Conservation (phyloP, 2,329 filamentous ascomycete species). For the Colletotrichum aenigma region DNA sequence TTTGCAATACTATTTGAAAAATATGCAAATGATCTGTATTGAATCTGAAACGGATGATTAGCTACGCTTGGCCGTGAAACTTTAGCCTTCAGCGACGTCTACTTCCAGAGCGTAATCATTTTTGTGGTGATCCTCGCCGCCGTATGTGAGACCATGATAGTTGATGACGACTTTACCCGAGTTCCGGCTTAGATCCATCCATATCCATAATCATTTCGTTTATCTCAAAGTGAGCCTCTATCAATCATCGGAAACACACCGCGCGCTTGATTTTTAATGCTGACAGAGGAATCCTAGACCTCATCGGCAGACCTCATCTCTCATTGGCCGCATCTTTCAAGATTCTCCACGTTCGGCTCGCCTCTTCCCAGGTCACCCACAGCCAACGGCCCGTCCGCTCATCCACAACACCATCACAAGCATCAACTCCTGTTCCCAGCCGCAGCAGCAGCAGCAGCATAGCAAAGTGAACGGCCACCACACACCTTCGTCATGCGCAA, state of each 20-base stretch:
- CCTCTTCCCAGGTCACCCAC: neutral
- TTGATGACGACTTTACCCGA: neutral
- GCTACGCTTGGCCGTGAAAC: neutral
- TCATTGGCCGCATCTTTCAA: neutral
- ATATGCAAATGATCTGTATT: neutral
- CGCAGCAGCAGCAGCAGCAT: neutral
- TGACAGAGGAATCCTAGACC: neutral
- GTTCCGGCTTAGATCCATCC: neutral
- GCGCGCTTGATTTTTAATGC: neutral
- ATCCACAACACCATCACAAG: neutral
- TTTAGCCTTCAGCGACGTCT: neutral
- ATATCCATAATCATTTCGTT: neutral
- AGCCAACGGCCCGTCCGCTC: neutral
- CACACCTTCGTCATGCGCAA: neutral
- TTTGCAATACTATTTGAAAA: neutral
- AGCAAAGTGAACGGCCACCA: neutral
- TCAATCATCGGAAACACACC: neutral
- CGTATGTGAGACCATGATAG: neutral
- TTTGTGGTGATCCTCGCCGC: neutral
- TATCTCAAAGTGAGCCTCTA: neutral
- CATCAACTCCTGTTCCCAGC: neutral
- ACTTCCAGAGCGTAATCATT: neutral
- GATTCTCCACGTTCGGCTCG: neutral
- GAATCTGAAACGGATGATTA: neutral
- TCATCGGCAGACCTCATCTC: neutral